Conservation (phyloP, 345 rosid genomes). For the Citrus cavaleriei region DNA sequence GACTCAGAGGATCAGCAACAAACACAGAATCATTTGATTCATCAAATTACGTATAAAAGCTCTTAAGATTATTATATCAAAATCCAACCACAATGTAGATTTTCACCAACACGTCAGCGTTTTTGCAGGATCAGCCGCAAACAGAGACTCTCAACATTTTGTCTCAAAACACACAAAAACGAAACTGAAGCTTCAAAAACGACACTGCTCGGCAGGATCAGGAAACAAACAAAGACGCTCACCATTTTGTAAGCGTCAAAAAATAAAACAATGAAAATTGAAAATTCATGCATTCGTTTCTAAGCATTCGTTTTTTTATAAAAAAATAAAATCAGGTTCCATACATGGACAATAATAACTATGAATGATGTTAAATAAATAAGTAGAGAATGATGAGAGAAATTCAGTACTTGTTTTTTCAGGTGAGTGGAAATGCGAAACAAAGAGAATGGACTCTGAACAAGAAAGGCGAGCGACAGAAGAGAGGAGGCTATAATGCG, state of each 20-base stretch:
- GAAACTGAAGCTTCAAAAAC: neutral
- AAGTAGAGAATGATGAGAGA: neutral
- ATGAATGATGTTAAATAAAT: too few species aligned
- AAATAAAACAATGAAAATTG: neutral
- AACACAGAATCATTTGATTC: neutral
- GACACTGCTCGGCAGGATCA: neutral
- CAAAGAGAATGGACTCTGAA: neutral
- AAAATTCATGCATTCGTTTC: neutral
- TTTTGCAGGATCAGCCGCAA: neutral
- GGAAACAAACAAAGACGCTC: neutral
- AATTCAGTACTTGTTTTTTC: neutral
- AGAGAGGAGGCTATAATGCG: slow-evolving; percentile 20
- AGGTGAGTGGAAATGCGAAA: neutral
- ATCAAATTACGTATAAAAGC: neutral
- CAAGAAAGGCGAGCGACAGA: neutral
- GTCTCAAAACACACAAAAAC: neutral
- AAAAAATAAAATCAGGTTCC: neutral
- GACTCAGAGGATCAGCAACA: neutral
- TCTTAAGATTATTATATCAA: neutral
- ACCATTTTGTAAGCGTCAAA: neutral
- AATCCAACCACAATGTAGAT: neutral
- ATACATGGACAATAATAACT: neutral
- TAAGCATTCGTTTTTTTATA: neutral
- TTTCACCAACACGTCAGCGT: neutral
- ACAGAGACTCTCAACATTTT: neutral